Conservation (phyloP, 2,329 filamentous ascomycete species). For the Rugonectria rugulosa region DNA sequence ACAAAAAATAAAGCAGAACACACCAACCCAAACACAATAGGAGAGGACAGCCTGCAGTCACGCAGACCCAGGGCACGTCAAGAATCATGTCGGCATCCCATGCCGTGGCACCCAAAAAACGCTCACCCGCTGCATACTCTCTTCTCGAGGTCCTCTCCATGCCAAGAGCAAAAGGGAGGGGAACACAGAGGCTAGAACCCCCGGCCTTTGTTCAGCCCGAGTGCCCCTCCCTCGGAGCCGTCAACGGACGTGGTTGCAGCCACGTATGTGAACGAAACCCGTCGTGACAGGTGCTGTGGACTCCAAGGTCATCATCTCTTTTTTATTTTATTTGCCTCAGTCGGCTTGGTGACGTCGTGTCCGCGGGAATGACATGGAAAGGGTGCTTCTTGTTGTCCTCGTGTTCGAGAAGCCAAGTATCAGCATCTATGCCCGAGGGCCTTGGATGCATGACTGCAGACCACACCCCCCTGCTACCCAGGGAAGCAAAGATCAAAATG, state of each 20-base stretch:
- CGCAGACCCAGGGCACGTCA: not conserved
- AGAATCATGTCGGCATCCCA: not conserved
- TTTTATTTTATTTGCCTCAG: not conserved
- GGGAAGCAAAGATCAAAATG: not conserved
- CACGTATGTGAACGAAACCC: not conserved
- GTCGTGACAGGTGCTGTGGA: not conserved
- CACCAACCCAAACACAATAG: not conserved
- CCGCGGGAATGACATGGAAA: not conserved
- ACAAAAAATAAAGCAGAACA: not conserved
- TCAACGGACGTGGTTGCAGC: not conserved
- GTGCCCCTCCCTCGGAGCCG: not conserved
- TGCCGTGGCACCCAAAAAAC: constrained; percentile 10
- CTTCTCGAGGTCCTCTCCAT: not conserved
- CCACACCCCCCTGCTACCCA: not conserved
- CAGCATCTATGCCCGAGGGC: not conserved
- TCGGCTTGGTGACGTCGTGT: not conserved
- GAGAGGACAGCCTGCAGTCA: not conserved
- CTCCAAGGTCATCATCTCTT: not conserved
- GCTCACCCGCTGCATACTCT: constrained; percentile 1
- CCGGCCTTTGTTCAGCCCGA: not conserved
- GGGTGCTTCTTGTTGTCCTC: not conserved
- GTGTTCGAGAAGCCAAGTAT: constrained; percentile 9
- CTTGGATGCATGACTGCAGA: not conserved
- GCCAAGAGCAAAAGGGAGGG: not conserved
- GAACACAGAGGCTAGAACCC: not conserved